Conservation (phyloP, 1,284 basidiomycete genomes). For the Trichosporon sp. region DNA sequence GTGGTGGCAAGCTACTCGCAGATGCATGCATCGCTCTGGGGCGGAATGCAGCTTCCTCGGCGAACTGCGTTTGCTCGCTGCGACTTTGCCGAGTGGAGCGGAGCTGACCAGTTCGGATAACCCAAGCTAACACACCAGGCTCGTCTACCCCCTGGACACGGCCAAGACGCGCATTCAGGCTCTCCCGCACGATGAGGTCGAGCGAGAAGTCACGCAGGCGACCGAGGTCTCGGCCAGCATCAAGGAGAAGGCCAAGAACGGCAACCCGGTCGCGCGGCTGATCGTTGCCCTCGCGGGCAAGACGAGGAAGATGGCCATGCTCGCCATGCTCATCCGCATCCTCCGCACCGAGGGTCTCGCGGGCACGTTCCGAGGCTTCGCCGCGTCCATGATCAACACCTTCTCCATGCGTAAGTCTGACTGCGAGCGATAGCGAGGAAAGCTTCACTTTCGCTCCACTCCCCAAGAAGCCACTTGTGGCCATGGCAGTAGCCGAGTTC, state of each 20-base stretch:
- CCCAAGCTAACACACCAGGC: conserved; percentile 49
- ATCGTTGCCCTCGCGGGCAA: conserved; percentile 14
- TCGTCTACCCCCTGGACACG: conserved; percentile 93
- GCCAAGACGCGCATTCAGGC: conserved; percentile 96
- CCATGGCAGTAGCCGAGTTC: not conserved
- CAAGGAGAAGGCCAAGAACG: conserved; percentile 34
- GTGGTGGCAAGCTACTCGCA: no score
- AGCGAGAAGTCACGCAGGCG: not conserved
- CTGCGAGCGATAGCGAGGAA: not conserved
- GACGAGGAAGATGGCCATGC: conserved; percentile 50
- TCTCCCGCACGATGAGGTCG: conserved; percentile 13
- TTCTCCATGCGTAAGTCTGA: conserved; percentile 81
- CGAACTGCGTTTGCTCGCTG: no score
- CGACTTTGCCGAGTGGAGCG: no score
- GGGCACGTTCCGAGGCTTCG: conserved; percentile 88
- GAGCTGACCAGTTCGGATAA: no score
- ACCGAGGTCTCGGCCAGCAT: not conserved
- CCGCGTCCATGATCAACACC: conserved; percentile 97
- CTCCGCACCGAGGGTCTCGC: conserved; percentile 69
- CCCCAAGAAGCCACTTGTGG: no score
- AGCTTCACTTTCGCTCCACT: not conserved
- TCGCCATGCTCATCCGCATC: conserved; percentile 62
- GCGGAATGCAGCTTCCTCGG: no score
- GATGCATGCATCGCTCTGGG: not conserved
- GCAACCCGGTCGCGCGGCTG: conserved; percentile 51